Evolutionary conservation across 306 rosid genomes (phyloP).

Genomic region (Rubus parviflorus): DNA sequence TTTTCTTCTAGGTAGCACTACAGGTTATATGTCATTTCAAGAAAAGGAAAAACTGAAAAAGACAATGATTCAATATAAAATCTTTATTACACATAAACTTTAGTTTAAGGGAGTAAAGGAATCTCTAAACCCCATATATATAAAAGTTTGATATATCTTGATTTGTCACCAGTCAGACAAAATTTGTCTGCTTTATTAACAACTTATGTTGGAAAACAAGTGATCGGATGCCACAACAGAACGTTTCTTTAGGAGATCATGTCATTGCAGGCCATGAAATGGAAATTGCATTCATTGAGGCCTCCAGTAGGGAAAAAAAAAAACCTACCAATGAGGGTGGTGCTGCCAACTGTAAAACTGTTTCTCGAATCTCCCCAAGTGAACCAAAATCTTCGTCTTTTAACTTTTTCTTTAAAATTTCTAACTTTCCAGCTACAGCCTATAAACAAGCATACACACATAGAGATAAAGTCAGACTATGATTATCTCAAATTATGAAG

Average conservation of each 20-base stretch:
- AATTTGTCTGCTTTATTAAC: background rate
- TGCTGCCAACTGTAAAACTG: conserved; percentile 76
- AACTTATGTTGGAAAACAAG: background rate
- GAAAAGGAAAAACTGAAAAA: background rate
- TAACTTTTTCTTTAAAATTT: conserved; percentile 60
- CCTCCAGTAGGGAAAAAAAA: background rate
- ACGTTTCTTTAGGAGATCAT: background rate
- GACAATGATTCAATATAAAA: background rate
- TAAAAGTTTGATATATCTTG: conserved; percentile 6
- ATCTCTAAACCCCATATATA: background rate
- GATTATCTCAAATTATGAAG: background rate
- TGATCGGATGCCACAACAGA: conserved; percentile 8
- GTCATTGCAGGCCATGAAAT: background rate
- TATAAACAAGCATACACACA: conserved; percentile 19
- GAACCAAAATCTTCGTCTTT: conserved; percentile 58
- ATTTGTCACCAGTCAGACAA: background rate
- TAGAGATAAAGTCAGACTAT: background rate
- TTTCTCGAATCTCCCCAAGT: conserved; percentile 77
- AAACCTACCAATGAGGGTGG: conserved; percentile 67
- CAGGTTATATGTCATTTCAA: conserved; percentile 3
- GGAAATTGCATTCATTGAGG: conserved; percentile 2
- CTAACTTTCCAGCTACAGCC: conserved; percentile 72
- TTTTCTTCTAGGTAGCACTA: background rate
- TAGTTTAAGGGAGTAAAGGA: conserved; percentile 1
- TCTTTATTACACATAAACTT: background rate